phyloP scores from a whole-genome alignment of 345 rosid genomes.

The Eucalyptus shirleyi region DNA sequence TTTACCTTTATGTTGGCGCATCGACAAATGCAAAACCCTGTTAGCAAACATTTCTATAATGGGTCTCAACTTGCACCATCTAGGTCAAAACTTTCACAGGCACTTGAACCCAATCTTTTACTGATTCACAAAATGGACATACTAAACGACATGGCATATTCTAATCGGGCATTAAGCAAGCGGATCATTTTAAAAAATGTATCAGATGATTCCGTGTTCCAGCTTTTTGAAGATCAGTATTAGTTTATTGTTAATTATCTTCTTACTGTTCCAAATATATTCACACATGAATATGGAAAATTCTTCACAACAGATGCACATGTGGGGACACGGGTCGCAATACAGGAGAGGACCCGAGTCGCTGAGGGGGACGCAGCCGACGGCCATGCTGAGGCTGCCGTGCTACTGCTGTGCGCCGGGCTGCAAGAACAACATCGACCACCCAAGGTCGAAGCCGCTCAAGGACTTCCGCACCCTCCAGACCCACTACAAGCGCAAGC shows the following conservation, averaged over 20 bases:
- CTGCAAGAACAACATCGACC: conserved; percentile 91
- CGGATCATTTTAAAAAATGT: neutral
- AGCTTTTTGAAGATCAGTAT: neutral
- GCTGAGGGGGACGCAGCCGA: conserved; percentile 87
- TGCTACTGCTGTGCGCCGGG: conserved; percentile 97
- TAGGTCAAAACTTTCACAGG: neutral
- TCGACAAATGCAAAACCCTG: neutral
- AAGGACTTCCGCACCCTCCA: conserved; percentile 98
- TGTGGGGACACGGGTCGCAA: conserved; percentile 99
- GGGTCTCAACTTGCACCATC: neutral
- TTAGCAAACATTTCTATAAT: neutral
- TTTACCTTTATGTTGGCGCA: neutral
- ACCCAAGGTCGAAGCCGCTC: conserved; percentile 80
- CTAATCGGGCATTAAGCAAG: neutral
- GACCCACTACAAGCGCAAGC: conserved; percentile 95
- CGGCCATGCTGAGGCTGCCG: conserved; percentile 88
- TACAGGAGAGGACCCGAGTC: conserved; percentile 96
- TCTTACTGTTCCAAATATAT: neutral
- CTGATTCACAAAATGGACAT: neutral
- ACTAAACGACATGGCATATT: neutral
- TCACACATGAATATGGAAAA: neutral
- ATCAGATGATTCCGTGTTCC: neutral
- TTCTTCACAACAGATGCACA: conserved; percentile 62
- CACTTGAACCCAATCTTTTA: neutral
- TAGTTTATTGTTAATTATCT: neutral